Evolutionary conservation across 2,329 filamentous ascomycete species (phyloP), one percentile per base, ranked within the genome.

Genomic region (Botrytis medusae): DNA sequence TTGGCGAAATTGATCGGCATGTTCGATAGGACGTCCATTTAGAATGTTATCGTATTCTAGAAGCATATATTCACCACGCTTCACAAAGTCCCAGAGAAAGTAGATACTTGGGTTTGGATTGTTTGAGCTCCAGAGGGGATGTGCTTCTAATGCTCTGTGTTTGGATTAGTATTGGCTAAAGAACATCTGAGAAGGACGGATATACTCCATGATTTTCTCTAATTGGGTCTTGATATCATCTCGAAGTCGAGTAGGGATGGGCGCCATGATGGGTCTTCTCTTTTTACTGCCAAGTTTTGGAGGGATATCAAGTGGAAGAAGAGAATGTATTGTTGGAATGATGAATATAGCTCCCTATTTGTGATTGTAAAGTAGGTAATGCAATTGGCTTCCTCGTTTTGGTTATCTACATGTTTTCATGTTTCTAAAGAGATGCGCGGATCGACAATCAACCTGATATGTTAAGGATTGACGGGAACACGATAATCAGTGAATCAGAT

Each of bases 81-180:
- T 81, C 63, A 82, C 81, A 75, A 84, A 85, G 75, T 84, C 83
- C 82, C 82, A 85, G 46, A 83, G 75, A 75, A 83, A 79, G 71
- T 78, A 82, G 59, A 85, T 80, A 25, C 54, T 44, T 29, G 78
- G 76, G n/a, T 18, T 57, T 57, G 72, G 78, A 78, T 25, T 75
- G 51, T 57, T 76, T n/a, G 74, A 34, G 14, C 32, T 65, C 74
- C 72, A 78, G 37, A 69, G 64, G 8, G 75, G 74, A 74, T 79
- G 76, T 29, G 68, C 59, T 37, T 74, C 74, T 57, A 79, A 46
- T 59, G 74, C 76, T 67, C 77, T 78, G 42, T 44, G 16, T 40
- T 64, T 40, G 16, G 40, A 34, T 64, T 20, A 51, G 29, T 48
- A 61, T 34, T 25, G 10, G 22, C 10, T 32, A 48, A 54, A 16